Base-by-base conservation (phyloP, 2,329 filamentous ascomycete genomes). In the Colletotrichum ledebouriae region DNA sequence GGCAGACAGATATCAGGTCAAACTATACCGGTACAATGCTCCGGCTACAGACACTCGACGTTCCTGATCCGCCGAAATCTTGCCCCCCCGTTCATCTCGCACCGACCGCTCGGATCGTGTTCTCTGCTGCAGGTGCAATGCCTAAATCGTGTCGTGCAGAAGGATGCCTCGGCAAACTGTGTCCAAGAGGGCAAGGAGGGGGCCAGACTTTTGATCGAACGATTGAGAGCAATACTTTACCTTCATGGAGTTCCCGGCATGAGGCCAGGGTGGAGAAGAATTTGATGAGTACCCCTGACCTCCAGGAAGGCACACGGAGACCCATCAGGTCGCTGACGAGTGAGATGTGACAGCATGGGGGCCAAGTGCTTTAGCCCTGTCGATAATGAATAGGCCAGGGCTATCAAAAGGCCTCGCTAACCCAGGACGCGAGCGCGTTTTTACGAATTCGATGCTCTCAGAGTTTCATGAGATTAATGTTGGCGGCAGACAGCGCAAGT, bases 1-100 rank as follows among this genome's bases (percentile, higher is more conserved):
- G 63, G 41, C 63, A 34, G 22, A 20, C 41, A 39, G 39, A 60
- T 17, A 59, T 52, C 49, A 46, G 57, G 53, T 62, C 25, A 47
- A 55, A 22, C 37, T 33, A 13, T 17, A 22, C 46, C 17, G 7
- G 25, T 15, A 34, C 42, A 17, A n/a, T 37, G 2, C n/a, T 12
- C 37, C 61, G 46, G 17, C 15, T n/a, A 15, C 17, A 22, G 17
- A 56, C 22, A 22, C 22, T 22, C 22, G 4, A 22, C 22, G 22
- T 22, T 2, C 22, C 22, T 22, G 22, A 22, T 22, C 22, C 22
- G 3, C 22, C 22, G 22, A 2, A 3, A 4, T 22, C 22, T 22
- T 22, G 22, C 2, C 22, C 22, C 22, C 22, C 22, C 22, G 3
- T 22, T 4, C 22, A 22, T 17, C 17, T 17, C 17, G 17, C 17